phyloP scores from a whole-genome alignment of 768 basidiomycete species.

The Gloeophyllum trabeum region DNA sequence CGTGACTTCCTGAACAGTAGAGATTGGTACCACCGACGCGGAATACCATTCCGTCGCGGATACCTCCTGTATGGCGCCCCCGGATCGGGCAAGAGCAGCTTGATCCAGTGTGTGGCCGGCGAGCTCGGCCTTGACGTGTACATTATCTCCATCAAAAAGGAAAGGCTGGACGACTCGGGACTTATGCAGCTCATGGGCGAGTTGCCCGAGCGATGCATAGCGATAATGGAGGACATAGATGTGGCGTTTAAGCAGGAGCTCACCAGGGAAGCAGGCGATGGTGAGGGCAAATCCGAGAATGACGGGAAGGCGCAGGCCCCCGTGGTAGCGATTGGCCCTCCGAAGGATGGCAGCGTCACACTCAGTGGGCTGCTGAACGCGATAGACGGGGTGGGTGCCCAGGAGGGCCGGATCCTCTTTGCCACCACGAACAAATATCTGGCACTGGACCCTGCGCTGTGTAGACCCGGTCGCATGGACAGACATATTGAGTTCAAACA shows the following conservation, averaged over 20 bases:
- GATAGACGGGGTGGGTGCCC: slow-evolving; percentile 49
- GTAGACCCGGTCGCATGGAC: slow-evolving; percentile 51
- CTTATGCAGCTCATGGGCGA: no score
- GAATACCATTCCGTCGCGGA: slow-evolving; percentile 47
- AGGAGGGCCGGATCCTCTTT: slow-evolving; percentile 52
- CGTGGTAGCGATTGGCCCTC: no score
- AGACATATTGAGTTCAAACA: slow-evolving; percentile 38
- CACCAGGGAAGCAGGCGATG: no score
- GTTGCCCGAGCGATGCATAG: no score
- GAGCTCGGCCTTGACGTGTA: neutral
- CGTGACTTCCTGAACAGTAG: slow-evolving; percentile 40
- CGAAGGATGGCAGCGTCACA: slow-evolving; percentile 32
- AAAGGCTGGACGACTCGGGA: no score
- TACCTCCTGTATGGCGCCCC: slow-evolving; percentile 48
- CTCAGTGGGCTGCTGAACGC: slow-evolving; percentile 48
- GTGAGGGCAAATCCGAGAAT: no score
- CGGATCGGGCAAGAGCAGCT: slow-evolving; percentile 48
- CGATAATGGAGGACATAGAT: slow-evolving; percentile 56
- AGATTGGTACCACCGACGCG: slow-evolving; percentile 43
- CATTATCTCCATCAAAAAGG: neutral
- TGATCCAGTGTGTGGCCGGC: neutral
- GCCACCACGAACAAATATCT: slow-evolving; percentile 50
- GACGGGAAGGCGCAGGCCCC: no score
- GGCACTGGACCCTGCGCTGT: slow-evolving; percentile 40
- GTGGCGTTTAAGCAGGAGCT: no score